Conservation (phyloP, 163 green algal genomes). For the Scenedesmus sp. region DNA sequence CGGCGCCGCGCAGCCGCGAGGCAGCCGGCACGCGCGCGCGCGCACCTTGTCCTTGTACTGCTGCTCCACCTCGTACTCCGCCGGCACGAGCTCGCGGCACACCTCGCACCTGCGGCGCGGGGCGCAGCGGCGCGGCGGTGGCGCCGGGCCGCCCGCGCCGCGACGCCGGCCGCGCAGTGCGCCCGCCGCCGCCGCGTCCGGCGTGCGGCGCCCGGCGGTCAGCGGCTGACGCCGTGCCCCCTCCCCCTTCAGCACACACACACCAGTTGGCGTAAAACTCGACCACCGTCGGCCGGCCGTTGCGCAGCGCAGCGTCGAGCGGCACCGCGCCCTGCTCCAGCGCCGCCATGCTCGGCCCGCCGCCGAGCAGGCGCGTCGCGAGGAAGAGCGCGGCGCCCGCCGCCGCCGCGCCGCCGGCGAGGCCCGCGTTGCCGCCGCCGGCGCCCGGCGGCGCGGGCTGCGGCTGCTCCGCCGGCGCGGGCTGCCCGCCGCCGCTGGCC, state of each 20-base stretch:
- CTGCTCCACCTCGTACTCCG: slow-evolving; percentile 78
- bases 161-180: no score
- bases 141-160: no score
- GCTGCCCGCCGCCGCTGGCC: neutral
- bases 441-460: slow-evolving; percentile 7
- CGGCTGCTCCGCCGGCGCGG: neutral
- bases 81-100: slow-evolving; percentile 83
- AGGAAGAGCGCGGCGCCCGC: slow-evolving; percentile 74
- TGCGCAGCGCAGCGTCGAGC: slow-evolving; percentile 81
- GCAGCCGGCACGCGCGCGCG: no score
- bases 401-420: slow-evolving; percentile 67
- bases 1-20: no score
- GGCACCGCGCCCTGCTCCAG: slow-evolving; percentile 74
- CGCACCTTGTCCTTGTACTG: slow-evolving; percentile 67
- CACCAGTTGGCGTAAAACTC: slow-evolving; percentile 98
- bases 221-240: no score
- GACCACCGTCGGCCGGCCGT: slow-evolving; percentile 88
- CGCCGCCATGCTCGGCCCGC: slow-evolving; percentile 67
- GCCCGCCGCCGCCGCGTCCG: no score
- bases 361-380: slow-evolving; percentile 51
- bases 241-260: no score
- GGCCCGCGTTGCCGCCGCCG: slow-evolving; percentile 44
- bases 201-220: no score
- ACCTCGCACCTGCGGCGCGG: slow-evolving; percentile 77
- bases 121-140: neutral